These are phyloP conservation scores for Alternaria panax DNA, from an alignment of 2,329 filamentous ascomycete genomes.

Conservation along the genomic window DNA sequence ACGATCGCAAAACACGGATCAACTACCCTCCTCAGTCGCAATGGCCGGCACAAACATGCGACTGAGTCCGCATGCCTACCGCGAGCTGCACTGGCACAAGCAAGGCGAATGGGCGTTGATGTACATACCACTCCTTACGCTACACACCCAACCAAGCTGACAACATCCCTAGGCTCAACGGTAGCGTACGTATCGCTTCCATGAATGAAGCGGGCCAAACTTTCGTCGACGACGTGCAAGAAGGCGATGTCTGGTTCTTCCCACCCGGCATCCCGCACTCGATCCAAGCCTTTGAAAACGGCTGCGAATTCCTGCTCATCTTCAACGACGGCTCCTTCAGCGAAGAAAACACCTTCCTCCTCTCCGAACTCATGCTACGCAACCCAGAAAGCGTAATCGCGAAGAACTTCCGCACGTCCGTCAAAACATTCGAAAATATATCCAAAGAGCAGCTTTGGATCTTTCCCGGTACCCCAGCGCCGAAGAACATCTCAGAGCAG, in stretches of 20 bases:
- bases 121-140: neutral
- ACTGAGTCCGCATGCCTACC: conserved; percentile 59
- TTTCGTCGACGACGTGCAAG: conserved; percentile 53
- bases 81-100: conserved; percentile 70
- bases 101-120: conserved; percentile 62
- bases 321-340: conserved; percentile 67
- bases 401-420: conserved; percentile 53
- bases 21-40: conserved; percentile 50
- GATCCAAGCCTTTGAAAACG: conserved; percentile 52
- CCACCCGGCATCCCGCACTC: conserved; percentile 51
- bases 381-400: conserved; percentile 52
- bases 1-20: conserved; percentile 50
- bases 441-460: conserved; percentile 53
- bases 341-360: conserved; percentile 67
- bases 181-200: conserved; percentile 59
- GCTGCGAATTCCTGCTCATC: conserved; percentile 57
- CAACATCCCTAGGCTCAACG: conserved; percentile 49
- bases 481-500: conserved; percentile 48
- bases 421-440: conserved; percentile 47
- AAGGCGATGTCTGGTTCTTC: conserved; percentile 49
- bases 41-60: conserved; percentile 57
- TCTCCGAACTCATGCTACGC: conserved; percentile 61
- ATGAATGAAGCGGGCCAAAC: conserved; percentile 61
- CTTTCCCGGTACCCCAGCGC: conserved; percentile 51
- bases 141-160: neutral